Percentiles rank a stretch among this genome's conserved stretches.
phyloP scores from a whole-genome alignment of 2,329 filamentous ascomycete genomes.

The Stemphylium lycopersici region DNA sequence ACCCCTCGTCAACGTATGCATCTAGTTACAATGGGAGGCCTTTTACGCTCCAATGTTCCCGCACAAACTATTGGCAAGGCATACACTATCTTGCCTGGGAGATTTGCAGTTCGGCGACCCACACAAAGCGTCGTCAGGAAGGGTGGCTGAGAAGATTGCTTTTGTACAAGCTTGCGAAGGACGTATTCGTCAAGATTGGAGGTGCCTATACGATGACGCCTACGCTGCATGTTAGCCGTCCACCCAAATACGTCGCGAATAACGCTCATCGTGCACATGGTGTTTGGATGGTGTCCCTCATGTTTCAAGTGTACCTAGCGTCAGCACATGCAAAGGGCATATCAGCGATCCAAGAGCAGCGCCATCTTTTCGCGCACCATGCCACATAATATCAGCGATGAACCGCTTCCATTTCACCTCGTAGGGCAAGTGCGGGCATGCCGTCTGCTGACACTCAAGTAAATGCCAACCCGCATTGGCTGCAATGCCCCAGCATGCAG shows the following conservation, averaged over 20 bases:
- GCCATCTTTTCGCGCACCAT: not conserved
- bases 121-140: slow-evolving; percentile 35
- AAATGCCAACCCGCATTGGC: not conserved
- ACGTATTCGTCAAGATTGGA: slow-evolving; percentile 17
- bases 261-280: not conserved
- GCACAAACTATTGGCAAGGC: slow-evolving; percentile 8
- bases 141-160: slow-evolving; percentile 35
- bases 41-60: not conserved
- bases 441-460: slow-evolving; percentile 11
- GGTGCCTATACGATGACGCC: slow-evolving; percentile 22
- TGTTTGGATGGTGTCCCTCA: too few species aligned
- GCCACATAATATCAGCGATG: not conserved
- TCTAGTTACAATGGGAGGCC: slow-evolving; percentile 7
- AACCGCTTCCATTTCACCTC: not conserved
- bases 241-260: not conserved
- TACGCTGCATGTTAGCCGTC: slow-evolving; percentile 4
- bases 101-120: slow-evolving; percentile 13
- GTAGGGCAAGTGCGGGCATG: not conserved
- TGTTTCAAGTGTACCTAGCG: slow-evolving; percentile 23
- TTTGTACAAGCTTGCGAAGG: slow-evolving; percentile 34
- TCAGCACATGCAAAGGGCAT: slow-evolving; percentile 27
- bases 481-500: not conserved
- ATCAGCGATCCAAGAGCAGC: slow-evolving; percentile 22
- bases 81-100: slow-evolving; percentile 10
- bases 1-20: slow-evolving; percentile 13